phyloP scores from a whole-genome alignment of 306 rosid species.

The Senna tora region DNA sequence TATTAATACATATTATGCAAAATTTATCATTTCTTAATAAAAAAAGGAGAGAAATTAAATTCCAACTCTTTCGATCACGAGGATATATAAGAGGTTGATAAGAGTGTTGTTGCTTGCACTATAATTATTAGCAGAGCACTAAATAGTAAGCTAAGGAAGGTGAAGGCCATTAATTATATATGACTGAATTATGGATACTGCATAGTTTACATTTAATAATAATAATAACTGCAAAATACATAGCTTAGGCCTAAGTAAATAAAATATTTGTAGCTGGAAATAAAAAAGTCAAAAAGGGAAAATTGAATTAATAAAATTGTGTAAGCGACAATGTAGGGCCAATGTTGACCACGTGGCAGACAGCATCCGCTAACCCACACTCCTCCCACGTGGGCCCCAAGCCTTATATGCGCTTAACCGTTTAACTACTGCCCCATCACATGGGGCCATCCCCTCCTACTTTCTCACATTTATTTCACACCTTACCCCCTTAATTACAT shows the following conservation, averaged over 20 bases:
- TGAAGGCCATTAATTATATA: constrained; percentile 44
- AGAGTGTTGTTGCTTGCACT: constrained; percentile 43
- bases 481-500: background rate
- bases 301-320: constrained; percentile 33
- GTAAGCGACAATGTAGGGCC: constrained; percentile 77
- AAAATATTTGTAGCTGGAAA: background rate
- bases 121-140: no score
- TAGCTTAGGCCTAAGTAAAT: background rate
- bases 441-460: constrained; percentile 46
- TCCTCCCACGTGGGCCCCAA: constrained; percentile 59
- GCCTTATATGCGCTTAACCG: constrained; percentile 9
- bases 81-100: constrained; percentile 41
- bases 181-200: constrained; percentile 36
- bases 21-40: constrained; percentile 38
- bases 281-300: constrained; percentile 15
- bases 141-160: constrained; percentile 43
- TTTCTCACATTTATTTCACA: constrained; percentile 14
- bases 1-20: constrained; percentile 23
- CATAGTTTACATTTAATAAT: no score
- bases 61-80: constrained; percentile 40
- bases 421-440: constrained; percentile 56
- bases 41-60: constrained; percentile 26
- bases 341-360: constrained; percentile 94
- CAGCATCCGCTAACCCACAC: constrained; percentile 55
- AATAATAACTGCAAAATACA: background rate